Evolutionary conservation across 192 early-diverging fungal species (phyloP).

Genomic region (Chytriomyces confervae): DNA sequence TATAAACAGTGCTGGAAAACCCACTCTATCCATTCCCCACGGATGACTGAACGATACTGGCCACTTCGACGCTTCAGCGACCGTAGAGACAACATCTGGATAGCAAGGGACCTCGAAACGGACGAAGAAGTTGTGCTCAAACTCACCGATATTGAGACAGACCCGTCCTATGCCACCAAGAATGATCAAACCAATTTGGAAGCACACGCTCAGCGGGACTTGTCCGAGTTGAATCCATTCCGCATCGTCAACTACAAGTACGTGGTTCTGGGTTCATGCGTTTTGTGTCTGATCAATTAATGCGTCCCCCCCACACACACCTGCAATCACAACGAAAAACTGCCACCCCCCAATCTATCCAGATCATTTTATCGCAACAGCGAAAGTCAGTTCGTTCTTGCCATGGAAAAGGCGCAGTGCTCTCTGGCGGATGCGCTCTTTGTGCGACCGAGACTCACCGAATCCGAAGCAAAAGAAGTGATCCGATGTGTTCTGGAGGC

Average conservation of each 20-base stretch:
- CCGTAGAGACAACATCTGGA: constrained; percentile 9
- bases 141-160: constrained; percentile 9
- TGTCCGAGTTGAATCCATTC: constrained; percentile 25
- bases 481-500: constrained; percentile 31
- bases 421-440: constrained; percentile 17
- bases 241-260: constrained; percentile 22
- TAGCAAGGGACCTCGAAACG: constrained; percentile 1
- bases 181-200: constrained; percentile 29
- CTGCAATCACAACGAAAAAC: too few species aligned
- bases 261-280: too few species aligned
- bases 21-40: too few species aligned
- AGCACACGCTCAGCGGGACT: constrained; percentile 7
- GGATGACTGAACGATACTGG: constrained; percentile 22
- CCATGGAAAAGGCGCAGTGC: constrained; percentile 11
- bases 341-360: too few species aligned
- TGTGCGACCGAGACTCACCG: constrained; percentile 10
- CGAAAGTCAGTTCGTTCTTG: constrained; percentile 21
- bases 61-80: not conserved
- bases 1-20: too few species aligned
- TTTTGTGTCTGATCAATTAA: too few species aligned
- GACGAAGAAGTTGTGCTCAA: constrained; percentile 26
- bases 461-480: constrained; percentile 18
- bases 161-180: constrained; percentile 8
- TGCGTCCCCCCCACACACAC: too few species aligned
- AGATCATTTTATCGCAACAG: constrained; percentile 19